Evolutionary conservation across 305 asterid genomes (phyloP), one percentile per base, ranked within the genome.

Genomic region (Caryopteris hybrid): DNA sequence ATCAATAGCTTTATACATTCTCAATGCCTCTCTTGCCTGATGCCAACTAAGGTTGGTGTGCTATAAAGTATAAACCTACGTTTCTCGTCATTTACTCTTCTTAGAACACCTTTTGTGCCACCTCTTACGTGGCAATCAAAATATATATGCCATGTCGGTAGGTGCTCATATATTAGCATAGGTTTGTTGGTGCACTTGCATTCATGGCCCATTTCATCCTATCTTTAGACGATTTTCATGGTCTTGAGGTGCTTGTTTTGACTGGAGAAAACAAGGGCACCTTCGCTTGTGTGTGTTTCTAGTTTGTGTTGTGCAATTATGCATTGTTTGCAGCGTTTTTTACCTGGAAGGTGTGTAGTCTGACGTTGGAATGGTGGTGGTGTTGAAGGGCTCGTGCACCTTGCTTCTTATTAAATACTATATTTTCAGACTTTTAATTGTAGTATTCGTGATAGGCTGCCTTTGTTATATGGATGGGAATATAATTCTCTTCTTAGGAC

Each of bases 351-450:
- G 3, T 22, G 47, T 3, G 1, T 36, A 38, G 62, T 9, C 13
- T 47, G 66, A 27, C n/a, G 20, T 57, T 6, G 53, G 53, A 14
- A 54, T 56, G 60, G 52, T 33, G 9, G 20, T 12, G 34, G 21
- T 48, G 8, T 63, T 64, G 21, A 29, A 46, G 21, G 12, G n/a
- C 78, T 68, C 81, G 76, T 77, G 81, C 34, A 1, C 72, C 78
- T 59, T 60, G 81, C 73, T 51, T 59, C 63, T 52, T 57, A 59
- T 77, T 77, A 21, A 71, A 66, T 71, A 70, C 31, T 29, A 51
- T 57, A 21, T 57, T 14, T 2, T 31, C 45, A 23, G 8, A n/a
- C n/a, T 1, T 36, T 36, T 1, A 6, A 10, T 36, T 6, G 41
- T 36, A 13, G 22, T 18, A 23, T 38, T 25, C 34, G 6, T 34